These are phyloP conservation scores for Prinsepia uniflora DNA, from an alignment of 306 rosid genomes.

Conservation along the genomic window DNA sequence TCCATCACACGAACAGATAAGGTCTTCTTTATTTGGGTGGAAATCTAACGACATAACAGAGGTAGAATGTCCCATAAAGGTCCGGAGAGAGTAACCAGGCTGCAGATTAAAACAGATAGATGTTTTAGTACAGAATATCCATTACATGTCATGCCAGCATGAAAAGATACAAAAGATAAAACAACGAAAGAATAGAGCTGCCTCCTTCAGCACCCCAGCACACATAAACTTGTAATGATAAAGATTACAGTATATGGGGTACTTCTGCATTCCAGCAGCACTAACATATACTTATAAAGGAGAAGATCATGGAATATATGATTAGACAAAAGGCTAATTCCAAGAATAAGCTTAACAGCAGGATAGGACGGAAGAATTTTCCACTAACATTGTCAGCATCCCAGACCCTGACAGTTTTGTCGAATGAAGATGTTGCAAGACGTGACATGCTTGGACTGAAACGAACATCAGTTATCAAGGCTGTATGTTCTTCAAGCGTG, in stretches of 20 bases:
- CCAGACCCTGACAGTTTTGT: conserved; percentile 97
- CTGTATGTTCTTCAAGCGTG: conserved; percentile 78
- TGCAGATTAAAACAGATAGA: conserved; percentile 32
- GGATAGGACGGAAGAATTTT: conserved; percentile 5
- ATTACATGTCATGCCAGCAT: not conserved
- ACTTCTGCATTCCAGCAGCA: not conserved
- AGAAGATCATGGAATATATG: not conserved
- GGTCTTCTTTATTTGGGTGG: conserved; percentile 91
- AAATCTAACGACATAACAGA: conserved; percentile 89
- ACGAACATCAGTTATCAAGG: conserved; percentile 88
- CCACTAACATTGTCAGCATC: conserved; percentile 89
- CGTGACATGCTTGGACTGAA: conserved; percentile 90
- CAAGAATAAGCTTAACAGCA: conserved; percentile 1
- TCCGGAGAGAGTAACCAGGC: conserved; percentile 88
- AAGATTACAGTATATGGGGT: not conserved
- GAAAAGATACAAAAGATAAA: conserved; percentile 6
- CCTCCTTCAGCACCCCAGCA: not conserved
- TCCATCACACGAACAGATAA: conserved; percentile 86
- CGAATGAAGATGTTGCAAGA: conserved; percentile 93
- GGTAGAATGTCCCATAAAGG: conserved; percentile 74
- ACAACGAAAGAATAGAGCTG: not conserved
- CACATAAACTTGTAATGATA: not conserved
- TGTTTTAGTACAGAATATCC: not conserved
- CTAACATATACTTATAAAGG: not conserved
- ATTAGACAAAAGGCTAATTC: not conserved